Base-by-base conservation (phyloP, 1,284 basidiomycete species). In the Jaminaea rosea region DNA sequence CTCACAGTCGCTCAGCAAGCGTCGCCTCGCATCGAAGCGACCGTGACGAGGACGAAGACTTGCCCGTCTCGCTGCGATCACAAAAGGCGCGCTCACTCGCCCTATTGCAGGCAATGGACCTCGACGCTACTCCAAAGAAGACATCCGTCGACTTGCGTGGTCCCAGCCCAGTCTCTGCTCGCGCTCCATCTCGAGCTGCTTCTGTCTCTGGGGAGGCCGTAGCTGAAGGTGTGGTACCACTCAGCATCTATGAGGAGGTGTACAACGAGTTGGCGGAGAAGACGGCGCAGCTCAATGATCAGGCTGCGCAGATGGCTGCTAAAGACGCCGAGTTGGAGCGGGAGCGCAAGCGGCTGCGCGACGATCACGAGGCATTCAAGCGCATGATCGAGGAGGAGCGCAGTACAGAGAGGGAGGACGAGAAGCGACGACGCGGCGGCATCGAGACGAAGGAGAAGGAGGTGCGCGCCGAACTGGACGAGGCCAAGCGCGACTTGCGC, bases 351-450 rank as follows among this genome's bases (percentile, higher is more conserved):
- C 47, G 48, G 19, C 19, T 42, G 1, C 4, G 17, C n/a, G 47
- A 32, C 21, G 36, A 31, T 11, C 36, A 42, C 11, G 52, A 19
- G 6, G 39, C 17, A 8, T 36, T 26, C n/a, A 32, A 24, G 9
- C 34, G 44, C 19, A 21, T 24, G 4, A 21, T 42, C 17, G 61
- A 67, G 45, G 67, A 71, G 55, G 61, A 63, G 52, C 44, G 47
- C 37, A 64, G 65, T n/a, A 64, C 67, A 9, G 61, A 69, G 54
- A 45, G 60, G 23, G 53, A 58, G 58, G 54, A 51, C 47, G 32
- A 53, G 27, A 17, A 6, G 36, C 48, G 52, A 13, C 27, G 52
- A 19, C 48, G 37, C 15, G 26, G 28, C 9, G 63, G 64, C n/a
- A 64, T 60, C 51, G 60, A 47, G 0, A 50, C 47, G 3, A 55